These are phyloP conservation scores for Coniochaeta sp. DNA, from an alignment of 2,329 filamentous ascomycete genomes.

Conservation along the genomic window DNA sequence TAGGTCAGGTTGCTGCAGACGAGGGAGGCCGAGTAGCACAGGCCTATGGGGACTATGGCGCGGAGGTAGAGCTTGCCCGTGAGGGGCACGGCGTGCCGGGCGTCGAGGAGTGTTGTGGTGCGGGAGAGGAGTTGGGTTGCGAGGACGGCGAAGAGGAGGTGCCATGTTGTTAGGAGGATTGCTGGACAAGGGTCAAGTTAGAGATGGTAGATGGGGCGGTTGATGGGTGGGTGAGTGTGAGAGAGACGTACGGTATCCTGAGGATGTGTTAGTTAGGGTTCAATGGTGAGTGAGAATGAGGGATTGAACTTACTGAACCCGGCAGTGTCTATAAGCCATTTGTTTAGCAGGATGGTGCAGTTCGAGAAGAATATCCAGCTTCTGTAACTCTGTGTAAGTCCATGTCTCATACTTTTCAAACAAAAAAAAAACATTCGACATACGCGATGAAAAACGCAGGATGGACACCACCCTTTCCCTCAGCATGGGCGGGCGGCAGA, in stretches of 20 bases:
- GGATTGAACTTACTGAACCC: conserved; percentile 58
- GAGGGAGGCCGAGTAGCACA: conserved; percentile 59
- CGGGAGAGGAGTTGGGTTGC: conserved; percentile 61
- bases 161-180: conserved; percentile 60
- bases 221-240: not conserved
- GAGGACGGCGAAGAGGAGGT: conserved; percentile 58
- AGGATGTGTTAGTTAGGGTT: conserved; percentile 5
- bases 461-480: conserved; percentile 16
- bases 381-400: conserved; percentile 19
- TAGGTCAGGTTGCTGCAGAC: conserved; percentile 63
- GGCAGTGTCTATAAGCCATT: conserved; percentile 72
- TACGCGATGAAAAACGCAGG: conserved; percentile 29
- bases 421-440: conserved; percentile 7
- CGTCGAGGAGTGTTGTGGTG: conserved; percentile 57
- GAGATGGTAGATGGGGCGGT: not conserved
- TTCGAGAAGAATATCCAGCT: conserved; percentile 84
- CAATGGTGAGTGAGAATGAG: conserved; percentile 14
- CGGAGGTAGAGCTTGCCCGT: conserved; percentile 53
- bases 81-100: conserved; percentile 54
- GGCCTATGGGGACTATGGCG: conserved; percentile 58
- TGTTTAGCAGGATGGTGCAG: conserved; percentile 85
- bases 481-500: conserved; percentile 10
- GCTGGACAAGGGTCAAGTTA: conserved; percentile 21
- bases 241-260: conserved; percentile 37
- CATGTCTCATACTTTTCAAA: not conserved